Base-by-base conservation (phyloP, 2,329 filamentous ascomycete genomes). In the Neofusicoccum kwambonambiense region DNA sequence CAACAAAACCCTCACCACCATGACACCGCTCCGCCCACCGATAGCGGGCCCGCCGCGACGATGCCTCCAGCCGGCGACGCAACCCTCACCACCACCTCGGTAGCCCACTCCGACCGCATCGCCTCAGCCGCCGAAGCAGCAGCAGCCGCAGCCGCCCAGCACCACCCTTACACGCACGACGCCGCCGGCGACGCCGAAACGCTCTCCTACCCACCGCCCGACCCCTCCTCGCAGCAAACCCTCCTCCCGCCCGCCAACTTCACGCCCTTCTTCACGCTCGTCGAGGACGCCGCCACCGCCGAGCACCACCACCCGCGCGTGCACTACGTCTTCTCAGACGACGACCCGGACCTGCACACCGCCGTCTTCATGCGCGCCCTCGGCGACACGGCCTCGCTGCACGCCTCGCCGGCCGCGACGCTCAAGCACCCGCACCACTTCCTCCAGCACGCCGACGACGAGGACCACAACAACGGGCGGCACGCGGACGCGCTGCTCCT, bases 321-420 rank as follows among this genome's bases (percentile, higher is more conserved):
- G 1, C 92, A 94, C 79, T 98, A 98, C 80, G 86, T 98, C 73
- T 98, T 99, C 80, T 87, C 87, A 70, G 93, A 98, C 77, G 95
- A 98, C 77, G 93, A 97, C 73, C 86, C 88, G 1, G 90, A 93
- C 52, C 81, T 90, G 50, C 82, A 96, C 42, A 90, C 90, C 1
- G 84, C 87, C 42, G 88, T 90, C 1, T 84, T 84, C 4, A 76
- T 89, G 66, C 81, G 82, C 39, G 82, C 83, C 19, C 75, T 88
- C 76, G 77, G 86, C 74, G 62, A 80, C 41, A 79, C 65, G 78
- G 81, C 76, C 65, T 71, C 73, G 71, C 67, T 75, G 67, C 68
- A 76, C 65, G 66, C 73, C 19, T 68, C 68, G 35, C 65, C 56
- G 9, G 8, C 56, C 56, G n/a, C 56, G 5, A 22, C 41, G 63